These are phyloP conservation scores for Phytophthora pluvialis DNA, from an alignment of 352 stramenopile species.

Conservation along the genomic window DNA sequence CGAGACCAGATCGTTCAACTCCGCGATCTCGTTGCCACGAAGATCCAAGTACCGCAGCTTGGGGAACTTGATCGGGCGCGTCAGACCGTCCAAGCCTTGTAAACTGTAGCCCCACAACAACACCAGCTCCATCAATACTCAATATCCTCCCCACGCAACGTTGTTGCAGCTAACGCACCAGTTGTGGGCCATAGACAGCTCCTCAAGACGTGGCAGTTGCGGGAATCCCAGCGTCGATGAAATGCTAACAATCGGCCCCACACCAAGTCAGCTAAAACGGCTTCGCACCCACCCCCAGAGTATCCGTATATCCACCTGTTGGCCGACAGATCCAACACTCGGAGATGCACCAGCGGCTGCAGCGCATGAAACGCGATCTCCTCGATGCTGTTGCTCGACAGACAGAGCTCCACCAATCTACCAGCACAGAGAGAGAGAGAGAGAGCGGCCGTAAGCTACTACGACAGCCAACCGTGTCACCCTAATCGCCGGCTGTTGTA, in stretches of 20 bases:
- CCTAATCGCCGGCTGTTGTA: constrained; percentile 6
- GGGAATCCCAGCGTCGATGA: constrained; percentile 63
- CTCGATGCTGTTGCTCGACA: constrained; percentile 86
- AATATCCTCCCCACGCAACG: not conserved
- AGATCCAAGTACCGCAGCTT: constrained; percentile 76
- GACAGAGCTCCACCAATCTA: constrained; percentile 72
- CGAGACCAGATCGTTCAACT: constrained; percentile 41
- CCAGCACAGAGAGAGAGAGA: not conserved
- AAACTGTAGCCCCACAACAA: constrained; percentile 39
- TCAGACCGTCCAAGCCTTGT: constrained; percentile 53
- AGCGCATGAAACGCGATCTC: constrained; percentile 70
- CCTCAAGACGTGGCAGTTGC: constrained; percentile 62
- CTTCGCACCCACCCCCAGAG: too few relatives aligned
- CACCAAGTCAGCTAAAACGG: not conserved
- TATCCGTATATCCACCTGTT: constrained; percentile 50
- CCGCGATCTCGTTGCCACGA: constrained; percentile 64
- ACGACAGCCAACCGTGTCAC: not conserved
- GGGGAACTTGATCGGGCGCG: constrained; percentile 73
- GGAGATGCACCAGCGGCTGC: constrained; percentile 65
- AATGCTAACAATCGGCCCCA: constrained; percentile 42
- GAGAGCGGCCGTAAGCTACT: constrained; percentile 2
- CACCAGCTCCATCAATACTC: not conserved
- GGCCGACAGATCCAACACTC: constrained; percentile 76
- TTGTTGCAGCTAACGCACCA: constrained; percentile 33
- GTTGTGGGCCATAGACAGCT: constrained; percentile 82